These are phyloP conservation scores for Penicillium brasilianum DNA, from an alignment of 2,329 filamentous ascomycete species.

Conservation along the genomic window DNA sequence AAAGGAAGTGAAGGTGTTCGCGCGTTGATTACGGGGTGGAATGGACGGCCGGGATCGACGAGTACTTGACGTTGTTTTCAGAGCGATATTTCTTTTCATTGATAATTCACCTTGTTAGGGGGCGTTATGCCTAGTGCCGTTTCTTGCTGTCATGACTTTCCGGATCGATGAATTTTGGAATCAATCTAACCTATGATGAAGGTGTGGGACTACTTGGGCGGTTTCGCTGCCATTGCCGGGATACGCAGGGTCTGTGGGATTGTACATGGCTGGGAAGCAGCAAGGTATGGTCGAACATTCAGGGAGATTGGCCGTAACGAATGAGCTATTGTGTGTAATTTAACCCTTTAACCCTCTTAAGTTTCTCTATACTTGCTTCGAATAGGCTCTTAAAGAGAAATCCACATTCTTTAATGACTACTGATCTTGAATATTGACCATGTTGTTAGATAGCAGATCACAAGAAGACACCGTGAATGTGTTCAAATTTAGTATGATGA, in stretches of 20 bases:
- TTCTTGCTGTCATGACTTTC: neutral
- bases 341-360: neutral
- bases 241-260: neutral
- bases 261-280: neutral
- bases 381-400: neutral
- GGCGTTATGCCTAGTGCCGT: neutral
- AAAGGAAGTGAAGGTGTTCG: conserved; percentile 28
- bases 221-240: neutral
- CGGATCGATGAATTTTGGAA: neutral
- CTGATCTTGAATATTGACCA: neutral
- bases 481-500: neutral
- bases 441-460: neutral
- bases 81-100: neutral
- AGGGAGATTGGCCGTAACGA: neutral
- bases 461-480: neutral
- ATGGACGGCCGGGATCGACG: neutral
- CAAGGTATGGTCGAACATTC: neutral
- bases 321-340: neutral
- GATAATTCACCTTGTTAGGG: neutral
- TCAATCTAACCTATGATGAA: neutral
- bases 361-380: neutral
- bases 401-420: neutral
- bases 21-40: conserved; percentile 20
- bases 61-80: neutral
- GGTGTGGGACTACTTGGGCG: neutral